Base-by-base conservation (phyloP, 306 rosid genomes). In the Begonia masoniana region DNA sequence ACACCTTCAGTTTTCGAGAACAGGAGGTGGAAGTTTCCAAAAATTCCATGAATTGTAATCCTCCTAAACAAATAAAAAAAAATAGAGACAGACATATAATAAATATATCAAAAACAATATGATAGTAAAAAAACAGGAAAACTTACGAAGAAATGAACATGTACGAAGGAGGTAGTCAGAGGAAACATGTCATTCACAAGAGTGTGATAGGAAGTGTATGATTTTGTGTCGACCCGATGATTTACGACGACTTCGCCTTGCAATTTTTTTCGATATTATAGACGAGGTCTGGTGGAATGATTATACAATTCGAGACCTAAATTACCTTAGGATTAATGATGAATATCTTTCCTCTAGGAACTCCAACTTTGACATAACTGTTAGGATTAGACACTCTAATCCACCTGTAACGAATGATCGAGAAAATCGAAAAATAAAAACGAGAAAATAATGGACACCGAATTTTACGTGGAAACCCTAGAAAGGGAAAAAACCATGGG, bases 121-220 rank as follows among this genome's bases (percentile, higher is more conserved):
- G 15, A 1, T 14, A 45, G 49, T 45, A 43, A 3, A 14, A 26
- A 58, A 53, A 51, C 4, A 3, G 6, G 0, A 2, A 26, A 0
- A 1, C n/a, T 26, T 26, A 26, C 23, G 47, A 47, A 49, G 47
- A 58, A 62, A 17, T 50, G 60, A 65, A 92, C 99, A 93, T 83
- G 94, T 72, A 81, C 96, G 24, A 56, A 59, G 11, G 88, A 75
- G 65, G 54, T 47, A 12, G 59, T 68, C 13, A 84, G 68, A 10
- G 99, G 99, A 66, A 92, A 92, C 87, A 92, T 92, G 62, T 78
- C 96, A 56, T 92, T 72, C 65, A 83, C 99, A 7, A 81, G 95
- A 43, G 93, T 76, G 61, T 81, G 96, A 68, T 86, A 73, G n/a
- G 99, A 86, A 50, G 77, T 61, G 65, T 92, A 86, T 58, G 96